Base-by-base conservation (phyloP, 352 stramenopile genomes). In the Blastocystis sp. region DNA sequence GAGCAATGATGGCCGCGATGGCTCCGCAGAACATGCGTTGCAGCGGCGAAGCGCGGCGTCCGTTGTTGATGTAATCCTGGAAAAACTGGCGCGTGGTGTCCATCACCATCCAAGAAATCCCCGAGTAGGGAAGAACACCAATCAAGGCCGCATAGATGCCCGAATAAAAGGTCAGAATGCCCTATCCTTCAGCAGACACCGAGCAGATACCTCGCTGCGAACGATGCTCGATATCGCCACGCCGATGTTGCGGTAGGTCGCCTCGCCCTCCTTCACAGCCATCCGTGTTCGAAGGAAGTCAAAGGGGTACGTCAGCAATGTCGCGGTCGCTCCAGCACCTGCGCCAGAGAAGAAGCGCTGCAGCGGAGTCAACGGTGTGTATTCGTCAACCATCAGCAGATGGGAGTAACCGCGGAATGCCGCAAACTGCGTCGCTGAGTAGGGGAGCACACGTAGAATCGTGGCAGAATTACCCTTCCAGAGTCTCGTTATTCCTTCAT, bases 401-500 rank as follows among this genome's bases (percentile, higher is more conserved):
- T 87, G 76, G 13, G 62, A 66, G 54, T 90, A 66, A 9, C 41
- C 53, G 9, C 64, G 93, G 91, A 95, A 96, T 15, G 95, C 91
- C 91, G 95, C 94, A 87, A 96, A 96, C 90, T 96, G 94, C 90
- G 95, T 95, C 4, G 93, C 94, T 15, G 92, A 92, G 90, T 97
- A 97, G 3, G 94, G 94, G 91, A 96, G 94, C 1, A 96, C 94
- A 54, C 94, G 91, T 75, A 95, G 92, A 90, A 96, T 93, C 0
- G 93, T 96, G 34, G 93, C 93, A 56, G 88, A 92, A 91, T 94
- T 94, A 0, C 93, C 93, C 84, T 94, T 94, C 93, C 93, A 95
- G 8, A 95, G 87, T 0, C 92, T 92, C 9, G 68, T 56, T 23
- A 92, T 68, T 2, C 93, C 93, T 91, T 95, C 92, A 45, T 92